Percentiles rank a stretch among this genome's conserved stretches.
These are phyloP conservation scores for Sisymbrium irio DNA, from an alignment of 345 rosid species.

Conservation along the genomic window DNA sequence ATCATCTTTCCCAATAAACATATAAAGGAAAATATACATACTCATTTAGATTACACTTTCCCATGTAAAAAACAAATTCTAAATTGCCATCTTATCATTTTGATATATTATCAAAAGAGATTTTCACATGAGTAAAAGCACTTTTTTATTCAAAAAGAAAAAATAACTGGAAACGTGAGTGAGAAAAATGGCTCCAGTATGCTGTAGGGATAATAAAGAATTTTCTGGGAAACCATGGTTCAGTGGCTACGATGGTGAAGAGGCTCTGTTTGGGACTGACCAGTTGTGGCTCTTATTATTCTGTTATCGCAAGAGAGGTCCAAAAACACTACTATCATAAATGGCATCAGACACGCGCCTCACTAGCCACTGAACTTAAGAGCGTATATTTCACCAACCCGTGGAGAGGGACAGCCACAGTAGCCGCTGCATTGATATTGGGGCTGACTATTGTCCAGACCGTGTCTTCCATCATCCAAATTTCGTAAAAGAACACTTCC, in stretches of 20 bases:
- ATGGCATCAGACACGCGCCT: background rate
- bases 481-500: no score
- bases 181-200: no score
- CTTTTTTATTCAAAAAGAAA: no score
- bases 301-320: background rate
- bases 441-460: background rate
- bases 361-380: no score
- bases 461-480: background rate
- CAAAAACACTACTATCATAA: background rate
- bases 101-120: no score
- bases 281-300: background rate
- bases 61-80: no score
- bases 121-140: no score
- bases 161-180: no score
- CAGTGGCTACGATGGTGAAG: background rate
- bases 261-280: background rate
- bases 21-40: no score
- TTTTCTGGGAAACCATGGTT: background rate
- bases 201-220: background rate
- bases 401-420: background rate
- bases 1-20: no score
- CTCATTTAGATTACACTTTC: no score
- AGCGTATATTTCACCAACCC: background rate
- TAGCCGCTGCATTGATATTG: background rate
- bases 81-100: no score